Conservation (phyloP, 371 early-diverging fungal genomes). For the Rhizopus stolonifer region DNA sequence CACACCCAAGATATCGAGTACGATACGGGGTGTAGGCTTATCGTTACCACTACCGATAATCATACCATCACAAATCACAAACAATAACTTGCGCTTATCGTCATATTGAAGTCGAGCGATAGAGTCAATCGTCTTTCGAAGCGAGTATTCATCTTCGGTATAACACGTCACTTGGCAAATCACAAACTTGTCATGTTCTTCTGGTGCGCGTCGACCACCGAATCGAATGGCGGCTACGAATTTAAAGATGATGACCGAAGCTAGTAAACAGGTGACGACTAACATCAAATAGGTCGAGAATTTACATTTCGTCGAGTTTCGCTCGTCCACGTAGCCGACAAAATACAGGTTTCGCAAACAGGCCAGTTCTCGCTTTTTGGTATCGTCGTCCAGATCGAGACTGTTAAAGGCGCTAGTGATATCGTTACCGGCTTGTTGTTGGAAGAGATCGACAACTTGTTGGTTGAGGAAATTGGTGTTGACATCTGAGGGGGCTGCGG, state of each 20-base stretch:
- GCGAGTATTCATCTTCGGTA: slow-evolving; percentile 95
- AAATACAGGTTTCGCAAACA: slow-evolving; percentile 86
- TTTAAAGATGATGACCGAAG: slow-evolving; percentile 86
- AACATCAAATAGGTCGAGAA: slow-evolving; percentile 86
- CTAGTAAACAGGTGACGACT: slow-evolving; percentile 73
- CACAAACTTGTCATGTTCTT: slow-evolving; percentile 89
- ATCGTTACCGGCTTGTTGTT: slow-evolving; percentile 63
- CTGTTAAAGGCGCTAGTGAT: slow-evolving; percentile 59
- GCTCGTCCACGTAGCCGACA: slow-evolving; percentile 85
- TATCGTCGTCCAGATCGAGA: slow-evolving; percentile 28
- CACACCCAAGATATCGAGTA: slow-evolving; percentile 69
- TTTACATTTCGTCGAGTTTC: slow-evolving; percentile 79
- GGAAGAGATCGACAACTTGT: slow-evolving; percentile 61
- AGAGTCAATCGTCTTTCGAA: slow-evolving; percentile 91
- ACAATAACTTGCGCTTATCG: slow-evolving; percentile 93
- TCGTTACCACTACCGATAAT: slow-evolving; percentile 81
- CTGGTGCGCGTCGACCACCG: slow-evolving; percentile 71
- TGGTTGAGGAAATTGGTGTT: slow-evolving; percentile 26
- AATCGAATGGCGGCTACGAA: slow-evolving; percentile 90
- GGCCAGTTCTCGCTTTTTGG: slow-evolving; percentile 37
- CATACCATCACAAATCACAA: slow-evolving; percentile 86
- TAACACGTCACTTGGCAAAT: slow-evolving; percentile 94
- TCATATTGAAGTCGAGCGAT: slow-evolving; percentile 89
- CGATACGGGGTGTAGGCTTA: slow-evolving; percentile 72
- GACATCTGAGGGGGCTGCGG: slow-evolving; percentile 25